phyloP scores from a whole-genome alignment of 768 basidiomycete species.

The Fomitopsis pulvina region DNA sequence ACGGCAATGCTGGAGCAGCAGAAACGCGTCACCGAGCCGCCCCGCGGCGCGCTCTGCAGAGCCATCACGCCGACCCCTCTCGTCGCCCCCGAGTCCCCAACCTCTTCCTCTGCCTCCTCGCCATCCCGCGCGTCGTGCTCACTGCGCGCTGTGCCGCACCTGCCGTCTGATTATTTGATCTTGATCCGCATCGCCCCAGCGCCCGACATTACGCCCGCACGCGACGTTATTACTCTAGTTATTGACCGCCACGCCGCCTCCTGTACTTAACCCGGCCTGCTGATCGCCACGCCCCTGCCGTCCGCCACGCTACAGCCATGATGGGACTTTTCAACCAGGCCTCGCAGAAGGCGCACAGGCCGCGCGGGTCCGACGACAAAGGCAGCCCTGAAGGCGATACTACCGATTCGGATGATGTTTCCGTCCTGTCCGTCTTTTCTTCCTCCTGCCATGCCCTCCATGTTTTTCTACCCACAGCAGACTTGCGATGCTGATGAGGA shows the following conservation, averaged over 20 bases:
- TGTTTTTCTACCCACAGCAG: constrained; percentile 22
- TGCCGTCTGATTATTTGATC: neutral
- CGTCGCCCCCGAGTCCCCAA: neutral
- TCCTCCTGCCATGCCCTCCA: constrained; percentile 22
- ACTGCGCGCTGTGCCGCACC: neutral
- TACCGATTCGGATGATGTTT: constrained; percentile 84
- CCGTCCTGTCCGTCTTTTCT: constrained; percentile 64
- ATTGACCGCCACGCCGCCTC: neutral
- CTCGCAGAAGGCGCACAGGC: constrained; percentile 55
- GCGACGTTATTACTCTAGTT: neutral
- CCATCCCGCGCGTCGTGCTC: neutral
- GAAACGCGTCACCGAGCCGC: neutral
- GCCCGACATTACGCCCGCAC: neutral
- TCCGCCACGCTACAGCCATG: constrained; percentile 39
- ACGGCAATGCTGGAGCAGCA: neutral
- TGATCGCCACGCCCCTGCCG: neutral
- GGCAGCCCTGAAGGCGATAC: constrained; percentile 51
- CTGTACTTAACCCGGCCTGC: neutral
- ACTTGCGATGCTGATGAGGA: constrained; percentile 27
- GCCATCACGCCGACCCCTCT: neutral
- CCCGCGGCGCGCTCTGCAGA: neutral
- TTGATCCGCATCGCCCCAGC: neutral
- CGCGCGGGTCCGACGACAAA: constrained; percentile 64
- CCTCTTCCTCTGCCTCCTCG: neutral
- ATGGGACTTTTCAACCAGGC: constrained; percentile 77